Evolutionary conservation across 2,329 filamentous ascomycete species (phyloP), one percentile per base, ranked within the genome.

Genomic region (Botryosphaeria dothidea): DNA sequence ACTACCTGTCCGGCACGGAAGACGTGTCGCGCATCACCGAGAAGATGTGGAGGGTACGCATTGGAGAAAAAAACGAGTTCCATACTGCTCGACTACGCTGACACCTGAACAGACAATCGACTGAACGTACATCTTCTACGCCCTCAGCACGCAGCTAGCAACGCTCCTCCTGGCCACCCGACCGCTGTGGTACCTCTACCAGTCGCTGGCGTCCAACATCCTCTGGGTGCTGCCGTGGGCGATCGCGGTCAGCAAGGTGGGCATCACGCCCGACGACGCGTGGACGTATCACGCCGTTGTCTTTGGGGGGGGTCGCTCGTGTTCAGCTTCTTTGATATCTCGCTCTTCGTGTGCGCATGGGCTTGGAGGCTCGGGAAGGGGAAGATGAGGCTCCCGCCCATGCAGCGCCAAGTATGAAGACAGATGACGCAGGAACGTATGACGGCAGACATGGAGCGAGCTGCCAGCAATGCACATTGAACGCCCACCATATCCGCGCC

Each of bases 221-320:
- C 73, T 89, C 0, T 92, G 88, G 71, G 88, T 92, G 0, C 75
- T 92, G 2, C 89, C 89, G 0, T 92, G 89, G 88, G 88, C 89
- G 0, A 85, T 92, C 45, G 87, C 84, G 0, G 75, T 87, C 84
- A 66, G 84, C 45, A 67, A 69, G 0, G 68, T 57, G 2, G 36
- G 67, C 7, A 34, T 77, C 46, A 80, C 82, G 6, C 72, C 79
- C 3, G 75, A 76, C 0, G 84, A 87, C 69, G 88, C 89, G 0
- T 92, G 88, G 89, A 87, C 81, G 0, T 91, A 88, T 71, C 86
- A 91, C 69, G 81, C 84, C 0, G 73, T 90, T 27, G 85, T 91
- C 0, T 91, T 92, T 77, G 88, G 88, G 0, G 88, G 0, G 89
- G 89, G 0, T 88, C 86, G 67, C 75, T 91, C 49, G 87, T 91